A percentile compares a stretch with the other conserved stretches of the same genome.
Evolutionary conservation across 257 asterid genomes (phyloP).

Genomic region (Ligustrum vulgare): DNA sequence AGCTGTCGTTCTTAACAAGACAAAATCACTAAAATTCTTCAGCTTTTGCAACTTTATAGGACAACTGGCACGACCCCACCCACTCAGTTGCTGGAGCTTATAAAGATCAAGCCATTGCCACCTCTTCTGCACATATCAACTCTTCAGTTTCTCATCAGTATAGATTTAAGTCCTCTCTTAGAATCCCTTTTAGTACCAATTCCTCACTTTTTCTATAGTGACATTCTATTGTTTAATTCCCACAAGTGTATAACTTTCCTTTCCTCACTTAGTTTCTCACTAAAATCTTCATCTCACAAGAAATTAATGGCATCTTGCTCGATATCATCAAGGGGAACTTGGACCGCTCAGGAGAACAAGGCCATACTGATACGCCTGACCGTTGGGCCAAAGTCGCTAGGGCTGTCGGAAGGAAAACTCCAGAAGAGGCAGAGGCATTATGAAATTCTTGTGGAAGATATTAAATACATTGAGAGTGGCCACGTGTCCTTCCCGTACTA

Average conservation of each 20-base stretch:
- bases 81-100: slow-evolving; percentile 18
- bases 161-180: neutral
- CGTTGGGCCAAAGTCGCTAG: slow-evolving; percentile 45
- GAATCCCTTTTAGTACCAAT: too few relatives aligned
- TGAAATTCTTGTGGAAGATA: slow-evolving; percentile 39
- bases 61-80: slow-evolving; percentile 31
- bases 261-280: neutral
- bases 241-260: neutral
- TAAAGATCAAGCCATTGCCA: slow-evolving; percentile 28
- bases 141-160: neutral
- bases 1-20: slow-evolving; percentile 54
- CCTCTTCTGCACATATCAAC: slow-evolving; percentile 19
- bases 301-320: slow-evolving; percentile 22
- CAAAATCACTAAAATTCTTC: slow-evolving; percentile 51
- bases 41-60: slow-evolving; percentile 26
- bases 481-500: slow-evolving; percentile 42
- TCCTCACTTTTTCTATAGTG: neutral
- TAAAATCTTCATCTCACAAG: neutral
- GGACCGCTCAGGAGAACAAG: slow-evolving; percentile 41
- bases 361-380: slow-evolving; percentile 37
- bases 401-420: slow-evolving; percentile 32
- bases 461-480: slow-evolving; percentile 38
- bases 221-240: neutral
- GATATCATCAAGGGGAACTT: slow-evolving; percentile 25
- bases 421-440: slow-evolving; percentile 46